Evolutionary conservation across 2,329 filamentous ascomycete genomes (phyloP), one percentile per base, ranked within the genome.

Genomic region (Fusarium hostae): DNA sequence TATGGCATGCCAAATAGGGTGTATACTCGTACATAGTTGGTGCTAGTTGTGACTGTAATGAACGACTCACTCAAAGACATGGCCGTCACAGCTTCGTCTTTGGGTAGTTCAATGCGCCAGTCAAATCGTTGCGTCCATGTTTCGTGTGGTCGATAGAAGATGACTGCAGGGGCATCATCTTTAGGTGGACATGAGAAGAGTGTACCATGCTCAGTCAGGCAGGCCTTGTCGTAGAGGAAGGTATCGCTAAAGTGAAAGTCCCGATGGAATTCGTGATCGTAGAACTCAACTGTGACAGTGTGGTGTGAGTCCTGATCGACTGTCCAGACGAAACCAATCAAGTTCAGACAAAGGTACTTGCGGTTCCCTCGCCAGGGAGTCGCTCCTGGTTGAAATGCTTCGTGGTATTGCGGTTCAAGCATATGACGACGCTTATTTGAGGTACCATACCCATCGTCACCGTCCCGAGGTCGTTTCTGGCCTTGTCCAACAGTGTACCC

Each of bases 191-290:
- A 95, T 2, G 94, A 92, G 78, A 98, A 98, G 1, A 97, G 86
- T 1, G 94, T 88, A 20, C 96, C 95, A 61, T 93, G 91, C 63
- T 97, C 92, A 75, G 93, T 91, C 63, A 99, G 85, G 77, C 95
- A 98, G 24, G 96, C 95, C 81, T 97, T 98, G 82, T 99, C 96
- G 81, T 98, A 98, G 7, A 94, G 86, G 79, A 94, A 98, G 2
- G 94, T 95, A 79, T 99, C 96, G 16, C 95, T 98, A 80, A 99
- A 98, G 83, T 98, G 96, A 77, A 98, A 98, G 80, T 98, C 94
- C 51, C 95, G 89, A 79, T 97, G 92, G 65, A 92, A 91, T 74
- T 97, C 94, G 64, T 94, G 92, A 80, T 99, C 97, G 79, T 98
- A 98, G 80, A 99, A 99, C 77, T 98, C 96, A 4, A 98, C 95